Evolutionary conservation across 2,329 filamentous ascomycete species (phyloP).

Genomic region (Calonectria pauciramosa): DNA sequence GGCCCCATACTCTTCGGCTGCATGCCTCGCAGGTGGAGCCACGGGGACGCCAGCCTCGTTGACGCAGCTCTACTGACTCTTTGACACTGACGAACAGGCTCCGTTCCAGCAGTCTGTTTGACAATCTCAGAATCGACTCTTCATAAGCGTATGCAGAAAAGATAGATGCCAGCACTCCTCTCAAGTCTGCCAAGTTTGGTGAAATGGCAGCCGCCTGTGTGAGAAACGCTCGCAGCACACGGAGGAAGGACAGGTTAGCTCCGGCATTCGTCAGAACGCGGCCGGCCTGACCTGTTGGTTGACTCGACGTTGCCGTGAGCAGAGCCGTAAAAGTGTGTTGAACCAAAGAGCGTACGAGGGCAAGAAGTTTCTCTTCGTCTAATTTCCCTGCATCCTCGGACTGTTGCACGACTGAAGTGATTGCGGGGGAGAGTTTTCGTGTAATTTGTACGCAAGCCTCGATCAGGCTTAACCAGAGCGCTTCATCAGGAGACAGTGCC

Average conservation of each 20-base stretch:
- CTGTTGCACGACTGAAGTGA: constrained; percentile 54
- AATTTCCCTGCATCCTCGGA: constrained; percentile 50
- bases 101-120: constrained; percentile 88
- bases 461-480: constrained; percentile 73
- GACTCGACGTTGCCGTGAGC: constrained; percentile 78
- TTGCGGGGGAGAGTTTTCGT: constrained; percentile 70
- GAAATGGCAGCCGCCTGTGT: constrained; percentile 84
- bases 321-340: constrained; percentile 93
- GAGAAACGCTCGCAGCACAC: constrained; percentile 90
- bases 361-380: constrained; percentile 73
- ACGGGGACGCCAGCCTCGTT: constrained; percentile 89
- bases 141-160: constrained; percentile 98
- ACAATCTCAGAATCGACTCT: constrained; percentile 86
- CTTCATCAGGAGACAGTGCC: constrained; percentile 66
- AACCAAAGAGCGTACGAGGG: constrained; percentile 81
- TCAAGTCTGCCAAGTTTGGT: constrained; percentile 88
- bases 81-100: constrained; percentile 89
- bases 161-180: constrained; percentile 87
- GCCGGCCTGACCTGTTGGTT: constrained; percentile 49
- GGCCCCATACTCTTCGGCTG: constrained; percentile 87
- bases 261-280: constrained; percentile 55
- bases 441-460: constrained; percentile 74
- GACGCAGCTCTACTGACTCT: constrained; percentile 79
- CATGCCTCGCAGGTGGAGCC: constrained; percentile 92
- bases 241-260: constrained; percentile 84